Percentiles rank a stretch among this genome's conserved stretches.
Evolutionary conservation across 352 stramenopile species (phyloP).

Genomic region (Globisporangium megalacanthum): DNA sequence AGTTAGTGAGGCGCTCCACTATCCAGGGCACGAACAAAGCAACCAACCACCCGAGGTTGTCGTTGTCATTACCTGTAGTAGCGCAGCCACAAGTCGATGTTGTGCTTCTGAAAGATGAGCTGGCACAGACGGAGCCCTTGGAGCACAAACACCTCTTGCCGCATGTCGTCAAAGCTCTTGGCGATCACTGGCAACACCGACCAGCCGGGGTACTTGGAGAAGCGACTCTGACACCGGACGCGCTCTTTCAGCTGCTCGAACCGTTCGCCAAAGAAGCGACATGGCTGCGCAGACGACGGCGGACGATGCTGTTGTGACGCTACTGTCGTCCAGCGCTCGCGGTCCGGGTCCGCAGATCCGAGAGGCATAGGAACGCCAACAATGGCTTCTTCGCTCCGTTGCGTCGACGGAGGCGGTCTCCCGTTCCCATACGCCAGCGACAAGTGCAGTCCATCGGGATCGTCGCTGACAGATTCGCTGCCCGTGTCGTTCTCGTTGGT

Average conservation of each 20-base stretch:
- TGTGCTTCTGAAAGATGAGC: constrained; percentile 91
- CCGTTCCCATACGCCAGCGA: constrained; percentile 3
- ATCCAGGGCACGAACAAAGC: neutral
- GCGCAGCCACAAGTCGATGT: constrained; percentile 87
- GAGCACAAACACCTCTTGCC: constrained; percentile 95
- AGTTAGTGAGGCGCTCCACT: too few species aligned
- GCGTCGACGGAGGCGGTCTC: constrained; percentile 16
- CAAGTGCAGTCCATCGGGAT: constrained; percentile 26
- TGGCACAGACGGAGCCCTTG: constrained; percentile 92
- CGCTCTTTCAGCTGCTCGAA: constrained; percentile 88
- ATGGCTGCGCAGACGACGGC: constrained; percentile 16
- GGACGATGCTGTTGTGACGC: neutral
- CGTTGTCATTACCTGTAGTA: constrained; percentile 69
- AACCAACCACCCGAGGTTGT: neutral
- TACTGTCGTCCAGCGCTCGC: constrained; percentile 10
- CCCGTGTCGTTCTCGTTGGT: constrained; percentile 13
- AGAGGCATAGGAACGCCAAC: constrained; percentile 6
- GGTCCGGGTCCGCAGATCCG: neutral
- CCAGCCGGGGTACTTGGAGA: constrained; percentile 69
- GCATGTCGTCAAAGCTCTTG: constrained; percentile 97
- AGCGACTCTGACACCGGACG: constrained; percentile 68
- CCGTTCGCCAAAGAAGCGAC: constrained; percentile 67
- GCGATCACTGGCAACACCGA: constrained; percentile 91
- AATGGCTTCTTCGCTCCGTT: constrained; percentile 24
- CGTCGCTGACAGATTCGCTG: constrained; percentile 25